Base-by-base conservation (phyloP, 2,329 filamentous ascomycete genomes). In the Penicillium concentricum region DNA sequence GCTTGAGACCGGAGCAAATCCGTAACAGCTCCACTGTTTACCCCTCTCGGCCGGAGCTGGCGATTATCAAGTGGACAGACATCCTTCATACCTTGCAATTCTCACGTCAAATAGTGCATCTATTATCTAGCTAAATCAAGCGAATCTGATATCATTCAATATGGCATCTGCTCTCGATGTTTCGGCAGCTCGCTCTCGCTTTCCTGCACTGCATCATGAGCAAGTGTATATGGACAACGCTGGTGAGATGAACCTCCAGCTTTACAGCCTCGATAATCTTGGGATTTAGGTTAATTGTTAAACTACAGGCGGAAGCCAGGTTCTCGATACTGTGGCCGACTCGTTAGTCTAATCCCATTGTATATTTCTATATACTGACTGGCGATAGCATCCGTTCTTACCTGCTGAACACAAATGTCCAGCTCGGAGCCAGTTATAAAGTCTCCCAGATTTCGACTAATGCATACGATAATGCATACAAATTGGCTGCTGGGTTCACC, bases 181-280 rank as follows among this genome's bases (percentile, higher is more conserved):
- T 47, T 67, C 78, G 9, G 74, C 77, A 47, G 80, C 82, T 30
- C 81, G 87, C 58, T 77, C 80, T 59, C 79, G 81, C 52, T 92
- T 92, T 76, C 89, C 89, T 34, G 87, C 88, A 15, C 73, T 92
- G 38, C 74, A 81, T 39, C 80, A 85, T 58, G 78, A 85, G 45
- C 88, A 91, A 67, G 80, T 92, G 48, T 91, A 84, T 70, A 83
- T 92, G 62, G 89, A 93, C 69, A 92, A 92, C 69, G 90, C 69
- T 46, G 68, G 68, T 69, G 26, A 32, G n/a, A 44, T n/a, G 6
- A 2, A 13, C 10, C 12, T 30, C 24, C 12, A 12, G 13, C 41
- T 16, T 16, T 1, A 45, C 20, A 34, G 15, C 22, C n/a, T 5
- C 24, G 18, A n/a, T n/a, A n/a, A n/a, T n/a, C n/a, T n/a, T n/a